phyloP scores from a whole-genome alignment of 306 rosid genomes.

The Spatholobus suberectus region DNA sequence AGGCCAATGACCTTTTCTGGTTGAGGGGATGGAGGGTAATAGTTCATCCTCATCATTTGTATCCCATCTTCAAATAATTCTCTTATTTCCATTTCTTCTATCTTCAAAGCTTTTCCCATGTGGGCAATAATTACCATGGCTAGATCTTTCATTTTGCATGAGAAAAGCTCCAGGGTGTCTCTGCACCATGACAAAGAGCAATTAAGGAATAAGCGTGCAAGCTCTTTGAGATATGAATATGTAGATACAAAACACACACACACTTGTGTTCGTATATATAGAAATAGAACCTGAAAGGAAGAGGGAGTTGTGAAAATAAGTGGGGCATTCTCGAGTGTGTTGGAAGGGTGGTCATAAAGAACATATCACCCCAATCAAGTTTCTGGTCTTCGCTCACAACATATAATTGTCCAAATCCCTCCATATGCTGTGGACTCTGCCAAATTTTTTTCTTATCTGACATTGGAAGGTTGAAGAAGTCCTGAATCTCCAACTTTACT shows the following conservation, averaged over 20 bases:
- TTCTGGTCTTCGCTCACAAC: slow-evolving; percentile 39
- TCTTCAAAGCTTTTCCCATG: slow-evolving; percentile 10
- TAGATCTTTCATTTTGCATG: neutral
- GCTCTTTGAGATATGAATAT: neutral
- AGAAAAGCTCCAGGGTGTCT: slow-evolving; percentile 43
- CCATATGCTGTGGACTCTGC: slow-evolving; percentile 48
- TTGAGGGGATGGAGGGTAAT: slow-evolving; percentile 50
- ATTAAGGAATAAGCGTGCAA: neutral
- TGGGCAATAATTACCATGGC: neutral
- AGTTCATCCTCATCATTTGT: slow-evolving; percentile 45
- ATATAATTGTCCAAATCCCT: slow-evolving; percentile 63
- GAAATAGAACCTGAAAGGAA: slow-evolving; percentile 45
- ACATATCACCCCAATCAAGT: slow-evolving; percentile 57
- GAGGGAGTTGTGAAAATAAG: slow-evolving; percentile 50
- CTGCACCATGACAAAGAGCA: slow-evolving; percentile 28
- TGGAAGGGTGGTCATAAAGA: slow-evolving; percentile 44
- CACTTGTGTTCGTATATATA: too few relatives aligned
- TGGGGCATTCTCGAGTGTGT: slow-evolving; percentile 49
- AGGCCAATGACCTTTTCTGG: slow-evolving; percentile 45
- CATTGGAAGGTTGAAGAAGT: slow-evolving; percentile 51
- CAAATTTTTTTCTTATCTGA: slow-evolving; percentile 54
- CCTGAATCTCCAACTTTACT: slow-evolving; percentile 45
- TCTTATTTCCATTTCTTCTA: slow-evolving; percentile 20
- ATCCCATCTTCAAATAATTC: slow-evolving; percentile 38
- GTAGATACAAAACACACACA: too few relatives aligned